phyloP scores from a whole-genome alignment of 2,329 filamentous ascomycete species.

The Colletotrichum musicola region DNA sequence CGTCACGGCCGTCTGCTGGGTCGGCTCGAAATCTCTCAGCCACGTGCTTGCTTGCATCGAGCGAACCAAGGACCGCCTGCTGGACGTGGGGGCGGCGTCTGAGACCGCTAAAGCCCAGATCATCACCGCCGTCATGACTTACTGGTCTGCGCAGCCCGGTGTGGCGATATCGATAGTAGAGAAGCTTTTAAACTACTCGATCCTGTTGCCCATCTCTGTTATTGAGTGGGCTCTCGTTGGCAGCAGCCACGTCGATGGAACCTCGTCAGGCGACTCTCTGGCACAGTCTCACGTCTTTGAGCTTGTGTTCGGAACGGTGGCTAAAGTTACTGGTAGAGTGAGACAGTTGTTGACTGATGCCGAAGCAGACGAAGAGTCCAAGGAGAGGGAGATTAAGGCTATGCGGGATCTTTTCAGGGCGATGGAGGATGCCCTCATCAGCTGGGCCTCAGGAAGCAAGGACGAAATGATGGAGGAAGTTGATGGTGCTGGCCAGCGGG shows the following conservation, averaged over 20 bases:
- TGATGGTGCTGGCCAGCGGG: constrained; percentile 69
- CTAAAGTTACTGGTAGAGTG: constrained; percentile 89
- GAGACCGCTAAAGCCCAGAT: constrained; percentile 87
- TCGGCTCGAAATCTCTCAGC: constrained; percentile 95
- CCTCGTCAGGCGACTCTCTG: constrained; percentile 74
- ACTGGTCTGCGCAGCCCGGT: constrained; percentile 94
- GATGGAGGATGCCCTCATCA: constrained; percentile 82
- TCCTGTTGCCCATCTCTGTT: constrained; percentile 86
- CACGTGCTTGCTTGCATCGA: constrained; percentile 97
- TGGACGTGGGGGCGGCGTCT: constrained; percentile 81
- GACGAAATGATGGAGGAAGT: constrained; percentile 81
- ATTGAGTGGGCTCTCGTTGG: constrained; percentile 88
- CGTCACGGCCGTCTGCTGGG: constrained; percentile 91
- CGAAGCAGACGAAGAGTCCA: constrained; percentile 71
- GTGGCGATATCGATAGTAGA: constrained; percentile 93
- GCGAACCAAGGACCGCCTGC: constrained; percentile 88
- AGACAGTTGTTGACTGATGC: constrained; percentile 76
- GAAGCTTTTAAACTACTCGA: constrained; percentile 97
- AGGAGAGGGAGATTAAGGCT: constrained; percentile 76
- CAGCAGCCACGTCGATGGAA: constrained; percentile 61
- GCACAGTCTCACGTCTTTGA: constrained; percentile 86
- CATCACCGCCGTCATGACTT: constrained; percentile 88
- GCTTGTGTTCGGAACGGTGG: constrained; percentile 87
- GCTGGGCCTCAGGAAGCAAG: constrained; percentile 79
- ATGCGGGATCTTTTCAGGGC: constrained; percentile 85